Percentiles rank a stretch among this genome's conserved stretches.
Conservation (phyloP, 1,284 basidiomycete species). For the Boletus mariae region DNA sequence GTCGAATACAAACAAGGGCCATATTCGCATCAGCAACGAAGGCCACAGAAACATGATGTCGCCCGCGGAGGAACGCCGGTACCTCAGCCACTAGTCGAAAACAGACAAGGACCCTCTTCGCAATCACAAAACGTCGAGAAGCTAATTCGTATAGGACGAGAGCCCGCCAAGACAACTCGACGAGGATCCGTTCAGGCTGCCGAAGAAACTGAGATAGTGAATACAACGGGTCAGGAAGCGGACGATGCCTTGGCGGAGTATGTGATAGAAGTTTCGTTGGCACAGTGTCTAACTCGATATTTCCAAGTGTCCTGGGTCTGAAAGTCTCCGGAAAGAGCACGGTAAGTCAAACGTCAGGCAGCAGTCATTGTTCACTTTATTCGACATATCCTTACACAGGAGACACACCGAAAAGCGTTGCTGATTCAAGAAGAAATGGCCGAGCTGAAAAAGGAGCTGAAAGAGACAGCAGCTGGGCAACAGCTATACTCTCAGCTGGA, state of each 20-base stretch:
- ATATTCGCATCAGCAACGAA: no score
- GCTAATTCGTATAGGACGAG: neutral
- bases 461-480: constrained; percentile 7
- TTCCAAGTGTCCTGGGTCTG: neutral
- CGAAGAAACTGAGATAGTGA: neutral
- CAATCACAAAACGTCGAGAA: neutral
- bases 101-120: neutral
- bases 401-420: neutral
- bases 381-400: neutral
- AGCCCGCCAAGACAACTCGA: neutral
- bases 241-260: neutral
- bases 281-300: neutral
- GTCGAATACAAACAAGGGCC: no score
- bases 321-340: neutral
- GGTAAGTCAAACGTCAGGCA: neutral
- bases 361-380: neutral
- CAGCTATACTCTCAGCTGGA: neutral
- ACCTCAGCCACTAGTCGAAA: neutral
- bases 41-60: no score
- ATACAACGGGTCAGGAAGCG: neutral
- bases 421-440: constrained; percentile 14
- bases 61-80: no score
- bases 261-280: neutral
- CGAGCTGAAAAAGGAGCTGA: constrained; percentile 2
- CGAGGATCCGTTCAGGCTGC: neutral